Conservation (phyloP, 371 early-diverging fungal species). For the Actinomucor elegans region DNA sequence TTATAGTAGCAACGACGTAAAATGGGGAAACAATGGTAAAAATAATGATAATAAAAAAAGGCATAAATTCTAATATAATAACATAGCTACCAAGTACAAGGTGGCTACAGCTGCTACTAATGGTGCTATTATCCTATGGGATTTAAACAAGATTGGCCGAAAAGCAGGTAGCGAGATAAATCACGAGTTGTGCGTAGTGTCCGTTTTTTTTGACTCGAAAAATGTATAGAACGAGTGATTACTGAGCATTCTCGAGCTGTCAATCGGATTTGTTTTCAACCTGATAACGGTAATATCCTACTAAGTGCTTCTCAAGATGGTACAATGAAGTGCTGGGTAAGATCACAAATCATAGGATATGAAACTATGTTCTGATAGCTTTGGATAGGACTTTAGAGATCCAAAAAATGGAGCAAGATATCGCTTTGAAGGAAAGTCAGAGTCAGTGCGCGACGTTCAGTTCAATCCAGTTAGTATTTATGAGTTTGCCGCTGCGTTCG, state of each 20-base stretch:
- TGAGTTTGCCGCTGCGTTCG: constrained; percentile 86
- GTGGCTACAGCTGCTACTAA: constrained; percentile 80
- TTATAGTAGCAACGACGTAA: constrained; percentile 78
- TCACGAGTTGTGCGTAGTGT: too few relatives aligned
- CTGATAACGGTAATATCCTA: constrained; percentile 64
- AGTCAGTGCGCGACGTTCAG: constrained; percentile 84
- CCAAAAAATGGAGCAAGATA: constrained; percentile 47
- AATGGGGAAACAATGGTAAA: constrained; percentile 75
- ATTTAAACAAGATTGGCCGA: constrained; percentile 54
- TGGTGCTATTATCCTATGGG: constrained; percentile 78
- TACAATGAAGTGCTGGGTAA: constrained; percentile 79
- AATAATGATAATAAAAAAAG: neutral
- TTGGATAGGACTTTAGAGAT: constrained; percentile 68
- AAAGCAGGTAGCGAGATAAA: constrained; percentile 46
- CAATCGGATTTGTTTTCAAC: constrained; percentile 78
- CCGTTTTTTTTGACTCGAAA: too few relatives aligned
- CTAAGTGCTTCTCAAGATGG: constrained; percentile 85
- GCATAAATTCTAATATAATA: neutral
- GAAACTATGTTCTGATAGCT: too few relatives aligned
- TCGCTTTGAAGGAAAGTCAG: constrained; percentile 78
- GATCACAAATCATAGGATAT: constrained; percentile 5
- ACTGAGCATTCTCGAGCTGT: constrained; percentile 81
- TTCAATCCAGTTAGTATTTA: constrained; percentile 64
- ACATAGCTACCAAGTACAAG: constrained; percentile 48
- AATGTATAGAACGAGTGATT: constrained; percentile 64